A percentile compares a stretch with the other conserved stretches of the same genome.
These are phyloP conservation scores for Heterobasidion parviporum DNA, from an alignment of 1,284 basidiomycete genomes.

Conservation along the genomic window DNA sequence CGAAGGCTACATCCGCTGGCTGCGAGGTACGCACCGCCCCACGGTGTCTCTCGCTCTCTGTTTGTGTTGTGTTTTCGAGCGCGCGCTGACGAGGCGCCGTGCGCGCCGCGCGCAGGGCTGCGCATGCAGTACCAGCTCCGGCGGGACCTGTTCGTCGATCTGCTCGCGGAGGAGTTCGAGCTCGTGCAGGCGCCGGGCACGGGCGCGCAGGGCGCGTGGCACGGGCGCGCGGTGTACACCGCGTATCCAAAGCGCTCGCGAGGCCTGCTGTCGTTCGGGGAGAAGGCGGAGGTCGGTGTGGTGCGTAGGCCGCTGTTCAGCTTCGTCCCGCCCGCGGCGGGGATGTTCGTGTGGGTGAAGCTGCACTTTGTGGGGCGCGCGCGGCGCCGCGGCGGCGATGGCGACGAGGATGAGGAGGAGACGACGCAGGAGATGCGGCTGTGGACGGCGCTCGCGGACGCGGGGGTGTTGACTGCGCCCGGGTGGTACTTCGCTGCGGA, in stretches of 20 bases:
- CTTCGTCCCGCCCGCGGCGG: constrained; percentile 63
- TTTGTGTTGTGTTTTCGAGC: background rate
- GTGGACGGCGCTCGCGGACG: constrained; percentile 48
- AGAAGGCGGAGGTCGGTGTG: constrained; percentile 30
- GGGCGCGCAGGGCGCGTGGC: constrained; percentile 22
- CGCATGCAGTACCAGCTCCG: constrained; percentile 45
- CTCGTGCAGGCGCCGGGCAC: constrained; percentile 24
- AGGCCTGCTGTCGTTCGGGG: constrained; percentile 14
- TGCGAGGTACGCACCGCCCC: constrained; percentile 34
- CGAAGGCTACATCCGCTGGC: constrained; percentile 72
- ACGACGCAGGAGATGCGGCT: constrained; percentile 46
- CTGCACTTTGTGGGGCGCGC: constrained; percentile 60
- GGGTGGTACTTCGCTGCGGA: constrained; percentile 51
- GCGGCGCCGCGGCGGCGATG: constrained; percentile 21
- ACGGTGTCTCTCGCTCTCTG: background rate
- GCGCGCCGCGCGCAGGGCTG: constrained; percentile 31
- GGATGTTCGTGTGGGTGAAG: constrained; percentile 68
- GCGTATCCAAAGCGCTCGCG: constrained; percentile 23
- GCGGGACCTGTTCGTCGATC: constrained; percentile 57
- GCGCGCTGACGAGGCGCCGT: background rate
- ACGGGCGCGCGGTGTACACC: constrained; percentile 33
- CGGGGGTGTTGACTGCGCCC: constrained; percentile 52
- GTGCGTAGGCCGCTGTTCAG: constrained; percentile 40
- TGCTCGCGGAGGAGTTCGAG: constrained; percentile 44
- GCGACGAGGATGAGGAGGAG: constrained; percentile 25